Conservation (phyloP, 208 protist genomes). For the Trypanosoma avium region DNA sequence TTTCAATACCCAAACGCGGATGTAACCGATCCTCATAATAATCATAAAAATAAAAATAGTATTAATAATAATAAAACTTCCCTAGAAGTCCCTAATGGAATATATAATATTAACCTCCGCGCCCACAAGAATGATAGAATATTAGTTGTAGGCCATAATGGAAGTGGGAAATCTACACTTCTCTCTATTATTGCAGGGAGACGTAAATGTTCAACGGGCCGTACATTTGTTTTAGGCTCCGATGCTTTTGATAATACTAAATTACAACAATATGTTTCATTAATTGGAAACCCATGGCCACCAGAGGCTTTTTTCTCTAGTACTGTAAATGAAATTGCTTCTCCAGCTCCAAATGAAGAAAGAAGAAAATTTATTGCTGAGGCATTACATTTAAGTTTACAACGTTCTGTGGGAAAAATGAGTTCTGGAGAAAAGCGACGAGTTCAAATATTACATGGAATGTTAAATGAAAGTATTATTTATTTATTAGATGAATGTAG, state of each 20-base stretch:
- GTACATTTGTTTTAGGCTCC: constrained; percentile 51
- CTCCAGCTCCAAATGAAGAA: constrained; percentile 35
- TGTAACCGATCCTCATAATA: too few species aligned
- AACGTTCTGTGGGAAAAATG: constrained; percentile 56
- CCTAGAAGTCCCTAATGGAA: constrained; percentile 10
- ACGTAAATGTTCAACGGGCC: constrained; percentile 53
- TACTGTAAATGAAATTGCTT: constrained; percentile 62
- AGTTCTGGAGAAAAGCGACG: constrained; percentile 69
- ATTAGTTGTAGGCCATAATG: constrained; percentile 95
- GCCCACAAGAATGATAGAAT: constrained; percentile 74
- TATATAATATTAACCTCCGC: constrained; percentile 39
- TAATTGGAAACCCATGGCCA: constrained; percentile 72
- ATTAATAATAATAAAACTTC: neutral
- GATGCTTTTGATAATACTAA: constrained; percentile 85
- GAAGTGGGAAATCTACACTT: constrained; percentile 95
- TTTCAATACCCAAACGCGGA: constrained; percentile 50
- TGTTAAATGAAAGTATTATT: constrained; percentile 47
- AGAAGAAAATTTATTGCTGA: constrained; percentile 38
- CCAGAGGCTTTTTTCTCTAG: constrained; percentile 73
- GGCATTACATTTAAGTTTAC: constrained; percentile 48
- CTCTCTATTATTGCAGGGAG: constrained; percentile 90
- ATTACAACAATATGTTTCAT: constrained; percentile 44
- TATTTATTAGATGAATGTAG: constrained; percentile 87
- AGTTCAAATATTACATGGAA: constrained; percentile 70
- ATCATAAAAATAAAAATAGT: neutral